Conservation (phyloP, 176 grass and related monocot species). For the Ensete ventricosum region DNA sequence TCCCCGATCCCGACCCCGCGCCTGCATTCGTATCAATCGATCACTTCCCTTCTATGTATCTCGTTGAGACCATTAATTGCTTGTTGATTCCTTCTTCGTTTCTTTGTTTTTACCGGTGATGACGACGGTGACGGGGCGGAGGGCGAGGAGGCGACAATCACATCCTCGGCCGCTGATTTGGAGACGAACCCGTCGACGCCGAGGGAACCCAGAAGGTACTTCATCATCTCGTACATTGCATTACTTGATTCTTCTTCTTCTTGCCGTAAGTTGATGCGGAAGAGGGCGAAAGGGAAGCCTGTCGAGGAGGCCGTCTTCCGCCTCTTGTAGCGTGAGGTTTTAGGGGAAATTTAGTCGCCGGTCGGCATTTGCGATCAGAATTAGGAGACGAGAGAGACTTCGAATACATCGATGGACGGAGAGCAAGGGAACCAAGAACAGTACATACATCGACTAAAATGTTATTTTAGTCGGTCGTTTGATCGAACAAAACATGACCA, state of each 20-base stretch:
- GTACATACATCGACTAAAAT: too few species aligned
- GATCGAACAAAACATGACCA: too few species aligned
- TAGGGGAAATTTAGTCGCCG: too few species aligned
- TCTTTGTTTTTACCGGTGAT: slow-evolving; percentile 44
- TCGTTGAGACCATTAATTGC: background rate
- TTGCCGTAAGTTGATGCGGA: background rate
- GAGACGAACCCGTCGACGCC: slow-evolving; percentile 64
- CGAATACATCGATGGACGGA: too few species aligned
- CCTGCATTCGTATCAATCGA: too few species aligned
- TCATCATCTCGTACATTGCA: slow-evolving; percentile 42
- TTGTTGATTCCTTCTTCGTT: background rate
- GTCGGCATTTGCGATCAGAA: too few species aligned
- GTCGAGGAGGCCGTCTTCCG: too few species aligned
- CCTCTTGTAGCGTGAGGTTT: too few species aligned
- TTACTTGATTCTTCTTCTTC: background rate
- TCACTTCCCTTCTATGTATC: background rate
- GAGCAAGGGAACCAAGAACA: too few species aligned
- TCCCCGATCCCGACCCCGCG: slow-evolving; percentile 55
- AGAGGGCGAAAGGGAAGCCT: too few species aligned
- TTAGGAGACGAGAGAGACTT: too few species aligned
- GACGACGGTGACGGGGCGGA: slow-evolving; percentile 37
- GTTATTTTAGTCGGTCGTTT: too few species aligned
- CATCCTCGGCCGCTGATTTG: slow-evolving; percentile 59
- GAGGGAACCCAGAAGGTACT: slow-evolving; percentile 50
- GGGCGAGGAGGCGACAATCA: slow-evolving; percentile 26